Evolutionary conservation across 1,139 yeast species (phyloP).

Genomic region (Sugiyamaella japonica): DNA sequence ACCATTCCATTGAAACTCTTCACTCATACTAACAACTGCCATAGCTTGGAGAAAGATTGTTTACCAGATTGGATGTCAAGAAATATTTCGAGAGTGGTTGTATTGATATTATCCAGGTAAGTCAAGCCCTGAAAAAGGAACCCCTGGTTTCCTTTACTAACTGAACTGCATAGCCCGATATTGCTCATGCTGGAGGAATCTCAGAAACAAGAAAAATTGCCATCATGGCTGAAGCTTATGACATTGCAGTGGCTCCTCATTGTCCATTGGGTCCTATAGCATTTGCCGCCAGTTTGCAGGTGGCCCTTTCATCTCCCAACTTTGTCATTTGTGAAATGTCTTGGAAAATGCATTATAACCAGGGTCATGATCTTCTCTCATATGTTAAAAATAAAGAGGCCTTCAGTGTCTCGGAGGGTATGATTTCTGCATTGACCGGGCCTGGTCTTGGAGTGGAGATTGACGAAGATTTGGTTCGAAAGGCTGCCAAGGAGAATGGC

Average conservation of each 20-base stretch:
- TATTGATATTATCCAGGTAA: conserved; percentile 34
- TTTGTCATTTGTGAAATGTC: conserved; percentile 38
- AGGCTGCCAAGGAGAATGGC: conserved; percentile 27
- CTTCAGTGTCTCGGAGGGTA: conserved; percentile 33
- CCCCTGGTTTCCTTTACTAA: too few species aligned
- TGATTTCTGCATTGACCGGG: conserved; percentile 29
- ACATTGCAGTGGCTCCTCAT: conserved; percentile 39
- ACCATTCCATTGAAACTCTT: background rate
- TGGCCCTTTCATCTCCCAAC: conserved; percentile 35
- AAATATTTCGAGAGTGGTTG: conserved; percentile 36
- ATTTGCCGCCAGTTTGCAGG: conserved; percentile 37
- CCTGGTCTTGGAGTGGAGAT: conserved; percentile 38
- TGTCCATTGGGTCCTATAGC: conserved; percentile 40
- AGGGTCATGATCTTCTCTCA: conserved; percentile 32
- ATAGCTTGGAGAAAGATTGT: conserved; percentile 36
- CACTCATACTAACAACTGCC: background rate
- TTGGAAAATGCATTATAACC: conserved; percentile 36
- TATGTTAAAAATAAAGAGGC: conserved; percentile 33
- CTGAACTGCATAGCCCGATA: conserved; percentile 33
- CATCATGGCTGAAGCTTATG: conserved; percentile 38
- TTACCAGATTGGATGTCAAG: conserved; percentile 35
- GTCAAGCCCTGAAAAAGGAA: background rate
- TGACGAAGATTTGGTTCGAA: conserved; percentile 32
- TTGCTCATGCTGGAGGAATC: conserved; percentile 39
- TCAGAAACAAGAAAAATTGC: conserved; percentile 37